Conservation (phyloP, 768 basidiomycete genomes). For the Ramaria sp. region DNA sequence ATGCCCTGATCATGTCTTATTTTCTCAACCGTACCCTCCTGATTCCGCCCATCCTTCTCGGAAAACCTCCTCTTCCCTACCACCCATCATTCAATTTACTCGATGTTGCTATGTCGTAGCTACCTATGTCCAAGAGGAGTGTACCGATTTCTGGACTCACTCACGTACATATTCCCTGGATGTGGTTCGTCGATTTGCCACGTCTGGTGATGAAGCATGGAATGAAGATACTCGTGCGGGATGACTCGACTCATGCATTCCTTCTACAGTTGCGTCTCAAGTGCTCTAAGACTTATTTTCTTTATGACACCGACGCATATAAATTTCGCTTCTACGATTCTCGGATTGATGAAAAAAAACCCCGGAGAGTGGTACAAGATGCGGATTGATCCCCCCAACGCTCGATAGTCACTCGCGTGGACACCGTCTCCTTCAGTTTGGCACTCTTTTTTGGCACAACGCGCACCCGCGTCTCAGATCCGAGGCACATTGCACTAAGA, state of each 20-base stretch:
- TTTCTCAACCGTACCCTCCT: slow-evolving; percentile 53
- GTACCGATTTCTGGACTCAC: slow-evolving; percentile 45
- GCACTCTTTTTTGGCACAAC: slow-evolving; percentile 69
- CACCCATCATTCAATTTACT: slow-evolving; percentile 39
- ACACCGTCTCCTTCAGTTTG: slow-evolving; percentile 52
- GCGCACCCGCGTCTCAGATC: slow-evolving; percentile 41
- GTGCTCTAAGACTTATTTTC: slow-evolving; percentile 27
- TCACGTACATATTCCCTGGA: slow-evolving; percentile 64
- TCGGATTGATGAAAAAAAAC: slow-evolving; percentile 10
- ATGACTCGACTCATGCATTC: slow-evolving; percentile 29
- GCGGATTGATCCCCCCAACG: slow-evolving; percentile 25
- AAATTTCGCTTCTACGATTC: slow-evolving; percentile 54
- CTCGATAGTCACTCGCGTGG: slow-evolving; percentile 25
- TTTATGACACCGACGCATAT: slow-evolving; percentile 50
- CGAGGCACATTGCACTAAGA: slow-evolving; percentile 31
- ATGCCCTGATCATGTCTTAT: slow-evolving; percentile 62
- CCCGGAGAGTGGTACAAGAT: background rate
- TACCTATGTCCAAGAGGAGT: slow-evolving; percentile 35
- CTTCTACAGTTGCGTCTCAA: slow-evolving; percentile 24
- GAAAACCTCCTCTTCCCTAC: slow-evolving; percentile 43
- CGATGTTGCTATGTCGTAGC: slow-evolving; percentile 29
- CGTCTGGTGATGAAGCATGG: background rate
- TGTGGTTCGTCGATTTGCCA: slow-evolving; percentile 49
- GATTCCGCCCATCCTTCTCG: background rate
- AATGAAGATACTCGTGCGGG: background rate